These are phyloP conservation scores for Fusarium coicis DNA, from an alignment of 2,329 filamentous ascomycete genomes.

Conservation along the genomic window DNA sequence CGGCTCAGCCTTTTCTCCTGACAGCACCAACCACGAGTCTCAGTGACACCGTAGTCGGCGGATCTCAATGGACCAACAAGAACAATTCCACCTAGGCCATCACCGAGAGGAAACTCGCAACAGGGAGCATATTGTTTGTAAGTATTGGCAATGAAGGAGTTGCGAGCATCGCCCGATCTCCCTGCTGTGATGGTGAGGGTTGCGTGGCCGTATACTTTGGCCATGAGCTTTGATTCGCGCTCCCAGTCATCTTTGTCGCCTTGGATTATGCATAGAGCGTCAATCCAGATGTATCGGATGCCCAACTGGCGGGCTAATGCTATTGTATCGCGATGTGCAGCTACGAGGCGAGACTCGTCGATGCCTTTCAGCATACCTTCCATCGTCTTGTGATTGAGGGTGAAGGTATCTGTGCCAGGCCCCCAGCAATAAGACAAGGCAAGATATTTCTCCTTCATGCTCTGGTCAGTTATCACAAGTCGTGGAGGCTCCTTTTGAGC, in stretches of 20 bases:
- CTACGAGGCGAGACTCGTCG: neutral
- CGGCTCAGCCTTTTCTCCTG: slow-evolving; percentile 13
- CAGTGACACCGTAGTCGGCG: neutral
- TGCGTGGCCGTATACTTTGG: neutral
- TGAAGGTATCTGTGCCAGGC: slow-evolving; percentile 9
- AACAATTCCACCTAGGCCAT: neutral
- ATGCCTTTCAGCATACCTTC: neutral
- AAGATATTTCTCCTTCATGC: neutral
- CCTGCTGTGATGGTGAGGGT: slow-evolving; percentile 11
- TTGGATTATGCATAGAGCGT: slow-evolving; percentile 1
- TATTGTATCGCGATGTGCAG: neutral
- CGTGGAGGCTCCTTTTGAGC: neutral
- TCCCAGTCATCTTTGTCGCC: slow-evolving; percentile 1
- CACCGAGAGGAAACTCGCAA: neutral
- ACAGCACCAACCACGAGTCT: slow-evolving; percentile 24
- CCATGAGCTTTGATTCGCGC: neutral
- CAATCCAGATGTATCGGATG: slow-evolving; percentile 4
- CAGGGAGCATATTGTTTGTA: neutral
- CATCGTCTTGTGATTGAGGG: slow-evolving; percentile 1
- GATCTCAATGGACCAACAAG: neutral
- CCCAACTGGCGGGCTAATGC: neutral
- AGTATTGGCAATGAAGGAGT: neutral
- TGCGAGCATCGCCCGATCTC: slow-evolving; percentile 12
- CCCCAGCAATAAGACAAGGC: slow-evolving; percentile 19
- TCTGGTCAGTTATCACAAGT: neutral